These are phyloP conservation scores for Colletotrichum costaricense DNA, from an alignment of 2,329 filamentous ascomycete genomes.

Conservation along the genomic window DNA sequence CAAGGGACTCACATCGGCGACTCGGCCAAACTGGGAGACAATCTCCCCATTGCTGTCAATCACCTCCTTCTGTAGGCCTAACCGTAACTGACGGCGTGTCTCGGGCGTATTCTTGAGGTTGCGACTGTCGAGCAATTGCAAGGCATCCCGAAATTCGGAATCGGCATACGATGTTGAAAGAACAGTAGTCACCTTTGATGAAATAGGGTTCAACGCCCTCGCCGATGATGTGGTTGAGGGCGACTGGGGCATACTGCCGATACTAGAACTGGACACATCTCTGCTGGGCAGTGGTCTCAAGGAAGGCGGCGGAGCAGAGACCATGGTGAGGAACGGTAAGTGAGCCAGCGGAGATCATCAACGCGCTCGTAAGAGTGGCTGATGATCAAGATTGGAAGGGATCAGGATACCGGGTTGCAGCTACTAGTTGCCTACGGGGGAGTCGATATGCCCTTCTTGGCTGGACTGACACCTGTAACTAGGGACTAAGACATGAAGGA, in stretches of 20 bases:
- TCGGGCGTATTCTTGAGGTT: slow-evolving; percentile 80
- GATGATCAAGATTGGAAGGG: background rate
- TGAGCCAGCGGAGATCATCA: background rate
- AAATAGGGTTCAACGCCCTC: slow-evolving; percentile 72
- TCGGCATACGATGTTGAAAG: slow-evolving; percentile 94
- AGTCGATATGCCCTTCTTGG: background rate
- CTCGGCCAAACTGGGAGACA: slow-evolving; percentile 86
- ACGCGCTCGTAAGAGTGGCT: no score
- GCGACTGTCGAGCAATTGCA: slow-evolving; percentile 81
- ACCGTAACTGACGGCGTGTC: slow-evolving; percentile 80
- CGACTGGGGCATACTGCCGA: slow-evolving; percentile 9
- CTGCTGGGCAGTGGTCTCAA: slow-evolving; percentile 20
- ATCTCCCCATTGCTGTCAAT: slow-evolving; percentile 93
- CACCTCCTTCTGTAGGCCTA: slow-evolving; percentile 91
- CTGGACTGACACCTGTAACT: background rate
- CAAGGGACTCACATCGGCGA: slow-evolving; percentile 79
- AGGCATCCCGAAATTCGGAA: slow-evolving; percentile 87
- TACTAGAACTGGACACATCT: slow-evolving; percentile 27
- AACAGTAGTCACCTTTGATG: slow-evolving; percentile 84
- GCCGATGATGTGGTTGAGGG: slow-evolving; percentile 45
- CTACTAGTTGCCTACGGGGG: background rate
- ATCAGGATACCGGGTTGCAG: background rate
- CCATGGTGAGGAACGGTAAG: background rate
- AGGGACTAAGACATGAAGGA: no score
- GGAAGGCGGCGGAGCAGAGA: slow-evolving; percentile 7